Percentiles rank a stretch among this genome's conserved stretches.
phyloP scores from a whole-genome alignment of 495 filamentous ascomycete species.

The Penicillium flavigenum region DNA sequence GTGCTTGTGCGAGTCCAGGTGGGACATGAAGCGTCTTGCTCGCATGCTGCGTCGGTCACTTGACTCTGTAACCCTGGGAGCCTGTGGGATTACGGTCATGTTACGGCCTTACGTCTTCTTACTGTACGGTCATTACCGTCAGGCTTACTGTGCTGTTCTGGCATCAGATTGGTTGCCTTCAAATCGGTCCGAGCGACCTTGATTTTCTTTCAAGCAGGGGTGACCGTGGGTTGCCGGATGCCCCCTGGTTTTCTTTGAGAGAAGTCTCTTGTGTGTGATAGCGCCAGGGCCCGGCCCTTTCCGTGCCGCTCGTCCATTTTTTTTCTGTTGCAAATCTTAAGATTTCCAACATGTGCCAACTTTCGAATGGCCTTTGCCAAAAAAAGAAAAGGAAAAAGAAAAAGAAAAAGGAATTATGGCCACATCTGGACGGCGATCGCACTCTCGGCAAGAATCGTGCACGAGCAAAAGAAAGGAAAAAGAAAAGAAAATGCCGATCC shows the following conservation, averaged over 20 bases:
- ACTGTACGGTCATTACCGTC: conserved; percentile 41
- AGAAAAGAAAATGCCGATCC: conserved; percentile 31
- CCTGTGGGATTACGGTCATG: conserved; percentile 26
- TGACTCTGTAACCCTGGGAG: conserved; percentile 47
- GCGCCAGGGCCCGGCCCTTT: conserved; percentile 46
- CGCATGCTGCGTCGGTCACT: conserved; percentile 69
- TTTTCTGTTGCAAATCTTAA: conserved; percentile 2
- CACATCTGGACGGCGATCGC: conserved; percentile 3
- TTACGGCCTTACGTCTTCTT: conserved; percentile 25
- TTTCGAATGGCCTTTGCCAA: not conserved
- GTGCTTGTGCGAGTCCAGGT: conserved; percentile 33
- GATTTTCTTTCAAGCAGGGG: conserved; percentile 19
- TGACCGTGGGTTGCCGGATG: conserved; percentile 4
- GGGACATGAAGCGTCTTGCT: conserved; percentile 41
- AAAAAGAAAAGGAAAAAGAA: conserved; percentile 11
- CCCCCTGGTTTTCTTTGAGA: conserved; percentile 11
- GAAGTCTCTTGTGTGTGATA: conserved; percentile 18
- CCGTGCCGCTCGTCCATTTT: conserved; percentile 39
- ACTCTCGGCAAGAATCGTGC: conserved; percentile 12
- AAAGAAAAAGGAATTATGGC: conserved; percentile 1
- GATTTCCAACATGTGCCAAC: conserved; percentile 11
- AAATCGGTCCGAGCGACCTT: conserved; percentile 26
- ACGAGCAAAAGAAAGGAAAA: conserved; percentile 12
- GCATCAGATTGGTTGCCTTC: conserved; percentile 23
- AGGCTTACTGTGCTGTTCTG: conserved; percentile 26